These are phyloP conservation scores for Areca catechu DNA, from an alignment of 176 grass and related monocot genomes.

Conservation along the genomic window DNA sequence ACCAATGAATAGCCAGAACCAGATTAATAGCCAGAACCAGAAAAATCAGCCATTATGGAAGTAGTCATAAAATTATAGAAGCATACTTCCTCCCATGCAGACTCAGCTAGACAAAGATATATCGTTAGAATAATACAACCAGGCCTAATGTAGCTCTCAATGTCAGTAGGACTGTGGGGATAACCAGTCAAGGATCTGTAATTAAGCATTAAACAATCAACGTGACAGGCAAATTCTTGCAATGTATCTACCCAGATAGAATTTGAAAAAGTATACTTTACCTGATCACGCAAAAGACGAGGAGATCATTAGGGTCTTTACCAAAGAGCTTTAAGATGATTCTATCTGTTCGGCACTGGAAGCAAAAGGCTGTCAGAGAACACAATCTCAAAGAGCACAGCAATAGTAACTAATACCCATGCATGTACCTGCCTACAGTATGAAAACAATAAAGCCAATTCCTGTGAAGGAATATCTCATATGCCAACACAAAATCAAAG, in stretches of 20 bases:
- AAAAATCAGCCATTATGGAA: too few species aligned
- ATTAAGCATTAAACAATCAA: conserved; percentile 16
- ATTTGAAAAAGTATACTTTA: conserved; percentile 29
- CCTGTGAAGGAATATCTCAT: too few species aligned
- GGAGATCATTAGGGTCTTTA: conserved; percentile 80
- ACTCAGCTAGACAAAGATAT: conserved; percentile 66
- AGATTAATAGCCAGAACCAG: too few species aligned
- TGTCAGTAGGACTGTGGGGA: conserved; percentile 67
- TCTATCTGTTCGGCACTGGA: conserved; percentile 76
- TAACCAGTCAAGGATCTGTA: conserved; percentile 65
- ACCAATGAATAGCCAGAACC: too few species aligned
- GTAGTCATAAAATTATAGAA: background rate
- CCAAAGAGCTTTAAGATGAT: conserved; percentile 92
- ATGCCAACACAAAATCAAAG: too few species aligned
- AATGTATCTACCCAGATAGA: too few species aligned
- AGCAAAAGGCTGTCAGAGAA: conserved; percentile 12
- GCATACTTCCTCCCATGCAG: conserved; percentile 63
- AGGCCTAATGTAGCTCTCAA: conserved; percentile 95
- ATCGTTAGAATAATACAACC: conserved; percentile 86
- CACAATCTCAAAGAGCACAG: background rate
- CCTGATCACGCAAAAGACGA: conserved; percentile 65
- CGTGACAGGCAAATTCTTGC: background rate
- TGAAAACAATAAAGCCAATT: too few species aligned
- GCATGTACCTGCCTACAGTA: too few species aligned
- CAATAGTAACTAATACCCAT: too few species aligned